Evolutionary conservation across 306 rosid species (phyloP), one percentile per base, ranked within the genome.

Genomic region (Pachyrhizus erosus): DNA sequence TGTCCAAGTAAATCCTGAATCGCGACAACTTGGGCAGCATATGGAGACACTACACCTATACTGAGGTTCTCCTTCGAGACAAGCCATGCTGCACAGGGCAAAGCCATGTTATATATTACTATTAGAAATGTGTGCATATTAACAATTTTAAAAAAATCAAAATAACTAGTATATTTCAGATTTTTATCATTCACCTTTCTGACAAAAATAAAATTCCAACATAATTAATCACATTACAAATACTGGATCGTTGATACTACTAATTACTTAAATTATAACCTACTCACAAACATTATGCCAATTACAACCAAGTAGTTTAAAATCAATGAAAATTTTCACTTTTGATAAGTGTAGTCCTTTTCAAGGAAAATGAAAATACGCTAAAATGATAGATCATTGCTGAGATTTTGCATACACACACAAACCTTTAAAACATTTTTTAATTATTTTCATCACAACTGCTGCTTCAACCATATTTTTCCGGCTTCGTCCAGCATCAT

Each of bases 11-110:
- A 80, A 18, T 86, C 91, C 80, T 81, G 84, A 75, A 94, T 82
- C 0, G 91, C 89, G 29, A 48, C 85, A 33, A 92, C 97, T 86
- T 94, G 98, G 31, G 94, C 95, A n/a, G 93, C 87, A 81, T 94
- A 94, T n/a, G 98, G 98, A 54, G 98, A 94, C 33, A 94, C 87
- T 21, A 92, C 77, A 62, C 98, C 98, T 21, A 94, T 26, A 52
- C 87, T 78, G 12, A 94, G 64, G 43, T 84, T 78, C 64, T 71
- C 77, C 26, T 81, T 57, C 20, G 87, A 85, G 39, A 29, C 88
- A 17, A n/a, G 11, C 95, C 95, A 91, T 11, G 48, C 97, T 94
- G 87, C 42, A 54, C 10, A 49, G 60, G 20, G 18, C 0, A 80
- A 55, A 77, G 31, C 5, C 6, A 29, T 1, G 21, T 1, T 43